Base-by-base conservation (phyloP, 1,284 basidiomycete species). In the Ceratobasidium sp. region DNA sequence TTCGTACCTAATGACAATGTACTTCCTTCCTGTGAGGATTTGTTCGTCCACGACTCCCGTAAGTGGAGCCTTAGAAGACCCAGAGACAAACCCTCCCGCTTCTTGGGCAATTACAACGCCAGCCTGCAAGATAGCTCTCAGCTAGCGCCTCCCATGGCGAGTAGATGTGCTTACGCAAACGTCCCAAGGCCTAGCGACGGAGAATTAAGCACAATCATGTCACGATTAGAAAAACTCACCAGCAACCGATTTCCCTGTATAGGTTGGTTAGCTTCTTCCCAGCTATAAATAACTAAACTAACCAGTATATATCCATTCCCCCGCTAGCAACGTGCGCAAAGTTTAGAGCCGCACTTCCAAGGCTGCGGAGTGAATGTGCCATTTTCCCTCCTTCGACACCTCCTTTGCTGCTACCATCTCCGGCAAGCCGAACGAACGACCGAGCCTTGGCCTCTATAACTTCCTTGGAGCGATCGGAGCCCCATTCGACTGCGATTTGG, bases 101-200 rank as follows among this genome's bases (percentile, higher is more conserved):
- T 98, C 97, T 78, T 94, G 88, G 0, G 95, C 94, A 79, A 99
- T 97, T 78, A 97, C 91, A n/a, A 95, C 90, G 0, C 96, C 97
- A 0, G 97, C 92, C 86, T 91, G 83, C 0, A 81, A 40, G 61
- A 67, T 40, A 54, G 44, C 67, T 65, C 43, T 25, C 9, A 37
- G 37, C 54, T 77, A 4, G n/a, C 37, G 57, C 3, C 37, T n/a
- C 11, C 44, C 54, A 17, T 4, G 82, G 7, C 17, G 22, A 17
- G 59, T 79, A 75, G 80, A 79, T 62, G 22, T 49, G 85, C 88
- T 82, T 80, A 90, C 95, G 80, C 92, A 95, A 67, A 96, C 92
- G 82, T 96, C 95, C 95, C 95, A 96, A n/a, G 95, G 90, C 91
- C 88, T 89, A 7, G 32, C 9, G 6, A 15, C 66, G 25, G 54